A percentile compares a stretch with the other conserved stretches of the same genome.
Conservation (phyloP, 2,329 filamentous ascomycete genomes). For the Ophiocordyceps camponoti-saundersi region DNA sequence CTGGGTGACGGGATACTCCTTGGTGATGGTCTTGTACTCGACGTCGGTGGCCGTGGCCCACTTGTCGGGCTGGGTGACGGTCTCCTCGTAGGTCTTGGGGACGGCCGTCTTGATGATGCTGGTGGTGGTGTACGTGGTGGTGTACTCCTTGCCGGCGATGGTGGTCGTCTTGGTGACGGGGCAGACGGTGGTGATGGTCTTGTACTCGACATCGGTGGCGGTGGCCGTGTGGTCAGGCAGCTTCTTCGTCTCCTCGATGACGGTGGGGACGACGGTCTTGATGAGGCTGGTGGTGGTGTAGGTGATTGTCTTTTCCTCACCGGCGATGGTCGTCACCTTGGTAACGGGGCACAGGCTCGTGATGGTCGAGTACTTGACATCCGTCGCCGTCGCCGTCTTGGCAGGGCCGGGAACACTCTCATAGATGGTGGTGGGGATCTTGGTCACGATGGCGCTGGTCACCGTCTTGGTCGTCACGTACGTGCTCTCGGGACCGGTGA, state of each 20-base stretch:
- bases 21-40: conserved; percentile 22
- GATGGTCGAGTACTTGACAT: conserved; percentile 18
- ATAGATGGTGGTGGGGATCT: conserved; percentile 12
- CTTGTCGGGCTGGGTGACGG: conserved; percentile 13
- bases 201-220: conserved; percentile 15
- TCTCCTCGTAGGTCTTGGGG: conserved; percentile 12
- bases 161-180: conserved; percentile 20
- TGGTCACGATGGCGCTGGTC: conserved; percentile 11
- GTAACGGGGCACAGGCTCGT: conserved; percentile 26
- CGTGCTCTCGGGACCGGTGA: conserved; percentile 17
- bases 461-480: conserved; percentile 9
- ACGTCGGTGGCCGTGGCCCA: conserved; percentile 16
- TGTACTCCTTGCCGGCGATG: conserved; percentile 7
- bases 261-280: conserved; percentile 12
- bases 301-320: conserved; percentile 6
- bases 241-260: conserved; percentile 12
- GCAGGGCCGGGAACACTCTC: conserved; percentile 14
- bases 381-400: conserved; percentile 13
- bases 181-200: conserved; percentile 23
- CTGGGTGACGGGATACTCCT: conserved; percentile 22
- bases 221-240: conserved; percentile 16
- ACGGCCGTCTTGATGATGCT: conserved; percentile 10
- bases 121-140: conserved; percentile 8
- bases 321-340: conserved; percentile 13
- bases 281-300: conserved; percentile 9